phyloP scores from a whole-genome alignment of 192 early-diverging fungal genomes.

The Phycomyces blakesleeanus region DNA sequence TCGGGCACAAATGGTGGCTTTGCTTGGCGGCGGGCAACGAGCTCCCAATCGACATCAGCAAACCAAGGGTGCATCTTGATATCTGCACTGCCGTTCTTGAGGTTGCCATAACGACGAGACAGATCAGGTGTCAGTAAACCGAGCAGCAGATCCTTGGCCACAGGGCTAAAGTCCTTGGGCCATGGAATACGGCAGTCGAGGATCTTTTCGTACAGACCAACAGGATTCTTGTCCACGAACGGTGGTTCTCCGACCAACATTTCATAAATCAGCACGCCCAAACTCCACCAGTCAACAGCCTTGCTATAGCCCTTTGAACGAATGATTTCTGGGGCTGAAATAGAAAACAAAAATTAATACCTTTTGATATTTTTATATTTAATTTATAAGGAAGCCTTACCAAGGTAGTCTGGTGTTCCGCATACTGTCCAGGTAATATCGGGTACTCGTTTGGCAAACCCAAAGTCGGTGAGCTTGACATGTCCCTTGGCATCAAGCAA shows the following conservation, averaged over 20 bases:
- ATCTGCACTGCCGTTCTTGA: conserved; percentile 56
- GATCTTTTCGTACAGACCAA: conserved; percentile 89
- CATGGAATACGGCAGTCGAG: conserved; percentile 69
- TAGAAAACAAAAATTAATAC: conserved; percentile 38
- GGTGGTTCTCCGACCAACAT: conserved; percentile 73
- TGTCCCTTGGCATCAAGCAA: conserved; percentile 84
- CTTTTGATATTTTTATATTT: background rate
- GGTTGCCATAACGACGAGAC: conserved; percentile 63
- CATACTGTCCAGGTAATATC: conserved; percentile 51
- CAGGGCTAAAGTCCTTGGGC: conserved; percentile 65
- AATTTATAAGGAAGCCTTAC: background rate
- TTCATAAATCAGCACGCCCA: conserved; percentile 91
- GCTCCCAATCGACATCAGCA: conserved; percentile 42
- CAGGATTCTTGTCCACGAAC: conserved; percentile 84
- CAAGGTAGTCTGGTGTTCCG: conserved; percentile 78
- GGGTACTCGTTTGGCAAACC: conserved; percentile 60
- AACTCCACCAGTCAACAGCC: conserved; percentile 94
- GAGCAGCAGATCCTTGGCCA: conserved; percentile 72
- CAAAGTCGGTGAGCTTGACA: conserved; percentile 95
- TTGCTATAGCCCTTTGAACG: conserved; percentile 80
- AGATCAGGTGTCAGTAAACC: conserved; percentile 72
- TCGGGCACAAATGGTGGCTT: conserved; percentile 50
- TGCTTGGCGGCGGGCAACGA: conserved; percentile 39
- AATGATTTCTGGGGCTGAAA: conserved; percentile 85
- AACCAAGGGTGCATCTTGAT: conserved; percentile 88